These are phyloP conservation scores for Asterella californica DNA, from an alignment of 225 moss, liverwort and hornwort genomes.

Conservation along the genomic window DNA sequence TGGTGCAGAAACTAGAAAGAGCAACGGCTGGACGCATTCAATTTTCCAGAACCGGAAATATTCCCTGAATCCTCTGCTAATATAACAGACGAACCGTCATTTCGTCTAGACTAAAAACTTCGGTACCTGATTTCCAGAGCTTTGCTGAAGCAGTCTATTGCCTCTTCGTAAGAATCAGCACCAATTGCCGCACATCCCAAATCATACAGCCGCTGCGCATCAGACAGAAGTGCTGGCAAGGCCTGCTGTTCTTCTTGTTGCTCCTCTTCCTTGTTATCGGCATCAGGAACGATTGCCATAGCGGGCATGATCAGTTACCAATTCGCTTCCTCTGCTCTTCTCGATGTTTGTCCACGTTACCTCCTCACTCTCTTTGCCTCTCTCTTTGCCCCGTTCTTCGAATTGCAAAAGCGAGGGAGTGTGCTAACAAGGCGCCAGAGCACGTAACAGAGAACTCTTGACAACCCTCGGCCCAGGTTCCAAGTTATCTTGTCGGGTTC, in stretches of 20 bases:
- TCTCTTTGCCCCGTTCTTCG: not conserved
- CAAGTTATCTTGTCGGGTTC: too few relatives aligned
- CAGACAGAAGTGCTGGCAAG: slow-evolving; percentile 17
- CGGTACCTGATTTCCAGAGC: slow-evolving; percentile 79
- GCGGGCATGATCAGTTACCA: slow-evolving; percentile 16
- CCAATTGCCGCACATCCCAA: slow-evolving; percentile 68
- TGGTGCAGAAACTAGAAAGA: too few relatives aligned
- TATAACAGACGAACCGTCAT: not conserved
- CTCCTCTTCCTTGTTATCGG: not conserved
- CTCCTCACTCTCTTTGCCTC: not conserved
- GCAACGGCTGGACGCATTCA: too few relatives aligned
- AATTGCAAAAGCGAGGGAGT: slow-evolving; percentile 13
- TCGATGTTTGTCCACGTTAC: not conserved
- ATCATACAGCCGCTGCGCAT: slow-evolving; percentile 61
- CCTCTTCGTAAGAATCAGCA: slow-evolving; percentile 66
- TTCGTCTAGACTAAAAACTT: not conserved
- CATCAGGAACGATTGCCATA: slow-evolving; percentile 23
- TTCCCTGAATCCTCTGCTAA: not conserved
- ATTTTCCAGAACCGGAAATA: not conserved
- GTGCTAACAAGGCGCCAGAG: not conserved
- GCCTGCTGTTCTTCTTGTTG: slow-evolving; percentile 5
- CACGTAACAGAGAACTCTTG: not conserved
- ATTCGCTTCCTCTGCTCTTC: not conserved
- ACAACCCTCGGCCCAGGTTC: too few relatives aligned
- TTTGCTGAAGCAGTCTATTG: slow-evolving; percentile 77